Conservation (phyloP, 108 stramenopile genomes). For the Cylindrotheca closterium region DNA sequence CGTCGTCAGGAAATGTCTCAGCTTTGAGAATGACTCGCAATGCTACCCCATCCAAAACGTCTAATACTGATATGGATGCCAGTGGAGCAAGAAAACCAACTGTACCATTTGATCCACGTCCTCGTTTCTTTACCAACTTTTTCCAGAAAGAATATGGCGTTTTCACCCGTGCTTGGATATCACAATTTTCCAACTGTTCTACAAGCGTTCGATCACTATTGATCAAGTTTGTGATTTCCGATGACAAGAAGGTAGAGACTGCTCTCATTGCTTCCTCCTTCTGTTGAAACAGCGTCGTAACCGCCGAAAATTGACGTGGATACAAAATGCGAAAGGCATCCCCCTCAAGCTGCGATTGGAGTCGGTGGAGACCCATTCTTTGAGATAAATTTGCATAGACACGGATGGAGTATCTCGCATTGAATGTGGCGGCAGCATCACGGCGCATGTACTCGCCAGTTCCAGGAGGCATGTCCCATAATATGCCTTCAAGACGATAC, state of each 20-base stretch:
- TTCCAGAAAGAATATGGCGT: slow-evolving; percentile 77
- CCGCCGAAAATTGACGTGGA: slow-evolving; percentile 69
- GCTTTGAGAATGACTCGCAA: slow-evolving; percentile 68
- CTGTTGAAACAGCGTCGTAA: slow-evolving; percentile 44
- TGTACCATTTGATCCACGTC: background rate
- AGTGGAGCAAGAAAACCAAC: background rate
- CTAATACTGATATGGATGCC: background rate
- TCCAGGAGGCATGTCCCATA: slow-evolving; percentile 4
- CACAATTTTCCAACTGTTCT: slow-evolving; percentile 34
- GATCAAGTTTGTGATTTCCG: slow-evolving; percentile 51
- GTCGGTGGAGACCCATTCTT: slow-evolving; percentile 68
- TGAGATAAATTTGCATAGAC: slow-evolving; percentile 69
- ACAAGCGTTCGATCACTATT: slow-evolving; percentile 46
- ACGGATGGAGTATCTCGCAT: slow-evolving; percentile 58
- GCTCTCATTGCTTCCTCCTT: slow-evolving; percentile 55
- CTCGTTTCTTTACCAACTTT: slow-evolving; percentile 36
- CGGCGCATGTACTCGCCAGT: background rate
- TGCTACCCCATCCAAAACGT: slow-evolving; percentile 71
- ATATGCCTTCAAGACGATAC: slow-evolving; percentile 67
- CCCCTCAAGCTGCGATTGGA: slow-evolving; percentile 67
- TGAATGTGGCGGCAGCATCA: slow-evolving; percentile 15
- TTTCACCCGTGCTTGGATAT: slow-evolving; percentile 67
- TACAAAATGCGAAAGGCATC: slow-evolving; percentile 75
- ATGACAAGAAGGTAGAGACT: slow-evolving; percentile 38
- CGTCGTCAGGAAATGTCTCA: slow-evolving; percentile 6